A percentile compares a stretch with the other conserved stretches of the same genome.
These are phyloP conservation scores for Volvox africanus DNA, from an alignment of 139 green algal genomes.

Conservation along the genomic window DNA sequence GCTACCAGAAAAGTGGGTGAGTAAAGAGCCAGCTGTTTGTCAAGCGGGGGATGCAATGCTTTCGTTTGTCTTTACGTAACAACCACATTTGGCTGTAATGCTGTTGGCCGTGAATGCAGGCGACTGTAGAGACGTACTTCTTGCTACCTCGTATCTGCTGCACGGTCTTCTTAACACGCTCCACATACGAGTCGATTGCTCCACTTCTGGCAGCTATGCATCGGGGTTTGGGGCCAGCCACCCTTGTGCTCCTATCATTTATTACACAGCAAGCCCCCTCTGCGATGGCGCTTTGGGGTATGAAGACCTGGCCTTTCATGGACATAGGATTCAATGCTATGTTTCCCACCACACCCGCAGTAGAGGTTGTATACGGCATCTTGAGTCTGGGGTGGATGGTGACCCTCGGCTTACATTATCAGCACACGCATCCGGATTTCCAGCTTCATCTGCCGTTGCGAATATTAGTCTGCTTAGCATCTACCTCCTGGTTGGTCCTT, in stretches of 20 bases:
- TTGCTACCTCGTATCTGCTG: not conserved
- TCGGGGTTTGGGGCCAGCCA: not conserved
- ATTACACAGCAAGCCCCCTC: not conserved
- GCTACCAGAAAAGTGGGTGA: not conserved
- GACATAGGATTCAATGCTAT: constrained; percentile 2
- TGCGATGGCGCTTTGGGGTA: not conserved
- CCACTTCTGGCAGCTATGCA: not conserved
- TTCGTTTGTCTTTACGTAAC: too few relatives aligned
- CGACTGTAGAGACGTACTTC: constrained; percentile 2
- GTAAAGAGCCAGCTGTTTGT: not conserved
- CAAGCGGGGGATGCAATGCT: not conserved
- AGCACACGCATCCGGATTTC: not conserved
- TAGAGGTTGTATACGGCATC: constrained; percentile 1
- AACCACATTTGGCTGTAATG: too few relatives aligned
- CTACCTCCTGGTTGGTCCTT: not conserved
- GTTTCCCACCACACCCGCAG: not conserved
- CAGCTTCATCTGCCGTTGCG: not conserved
- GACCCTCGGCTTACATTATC: not conserved
- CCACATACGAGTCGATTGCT: not conserved
- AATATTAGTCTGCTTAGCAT: not conserved
- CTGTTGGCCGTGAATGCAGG: not conserved
- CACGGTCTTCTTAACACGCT: not conserved
- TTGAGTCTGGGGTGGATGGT: not conserved
- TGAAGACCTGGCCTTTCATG: constrained; percentile 2
- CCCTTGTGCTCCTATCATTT: not conserved